Percentiles rank a stretch among this genome's conserved stretches.
phyloP scores from a whole-genome alignment of 306 rosid species.

The Coriaria nepalensis region DNA sequence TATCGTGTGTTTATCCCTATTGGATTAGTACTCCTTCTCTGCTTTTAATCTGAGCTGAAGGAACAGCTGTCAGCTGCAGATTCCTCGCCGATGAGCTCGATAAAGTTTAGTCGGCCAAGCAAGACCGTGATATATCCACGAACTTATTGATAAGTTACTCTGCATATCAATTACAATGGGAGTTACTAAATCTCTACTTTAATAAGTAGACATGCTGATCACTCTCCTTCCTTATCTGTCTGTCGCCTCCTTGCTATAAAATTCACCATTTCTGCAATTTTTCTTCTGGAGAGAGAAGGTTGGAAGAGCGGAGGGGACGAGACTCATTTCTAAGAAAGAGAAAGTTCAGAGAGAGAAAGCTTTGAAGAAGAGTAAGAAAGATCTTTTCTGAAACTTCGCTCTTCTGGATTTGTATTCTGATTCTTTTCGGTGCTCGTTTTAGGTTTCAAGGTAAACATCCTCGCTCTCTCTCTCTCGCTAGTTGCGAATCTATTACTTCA shows the following conservation, averaged over 20 bases:
- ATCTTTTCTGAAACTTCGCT: slow-evolving; percentile 28
- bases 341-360: slow-evolving; percentile 16
- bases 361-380: slow-evolving; percentile 34
- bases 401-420: slow-evolving; percentile 23
- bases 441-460: slow-evolving; percentile 51
- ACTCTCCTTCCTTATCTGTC: slow-evolving; percentile 26
- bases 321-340: slow-evolving; percentile 34
- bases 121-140: slow-evolving; percentile 27
- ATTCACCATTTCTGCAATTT: slow-evolving; percentile 51
- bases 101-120: slow-evolving; percentile 68
- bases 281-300: too few species aligned
- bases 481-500: slow-evolving; percentile 43
- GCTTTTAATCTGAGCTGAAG: slow-evolving; percentile 26
- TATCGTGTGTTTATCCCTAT: not conserved
- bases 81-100: slow-evolving; percentile 77
- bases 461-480: slow-evolving; percentile 16
- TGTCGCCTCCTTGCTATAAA: slow-evolving; percentile 52
- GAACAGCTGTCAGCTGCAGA: slow-evolving; percentile 66
- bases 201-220: rapidly evolving
- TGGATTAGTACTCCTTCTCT: not conserved
- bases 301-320: too few species aligned
- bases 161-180: rapidly evolving
- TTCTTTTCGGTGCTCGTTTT: slow-evolving; percentile 22
- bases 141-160: rapidly evolving
- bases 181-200: not conserved